Evolutionary conservation across 352 stramenopile genomes (phyloP).

Genomic region (Globisporangium mamillatum): DNA sequence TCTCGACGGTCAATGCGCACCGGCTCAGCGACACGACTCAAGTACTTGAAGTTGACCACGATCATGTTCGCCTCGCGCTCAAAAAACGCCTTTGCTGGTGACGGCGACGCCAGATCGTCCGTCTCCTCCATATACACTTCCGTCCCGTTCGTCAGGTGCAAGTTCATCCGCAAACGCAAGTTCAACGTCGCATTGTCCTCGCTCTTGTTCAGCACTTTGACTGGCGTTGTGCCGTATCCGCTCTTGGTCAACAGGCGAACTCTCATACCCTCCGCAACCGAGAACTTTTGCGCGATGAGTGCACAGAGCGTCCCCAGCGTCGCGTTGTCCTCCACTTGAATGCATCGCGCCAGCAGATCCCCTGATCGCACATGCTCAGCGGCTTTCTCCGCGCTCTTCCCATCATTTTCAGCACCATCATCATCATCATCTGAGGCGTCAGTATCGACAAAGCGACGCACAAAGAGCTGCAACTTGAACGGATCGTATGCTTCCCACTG

Average conservation of each 20-base stretch:
- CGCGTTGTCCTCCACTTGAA: slow-evolving; percentile 66
- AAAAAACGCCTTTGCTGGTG: slow-evolving; percentile 59
- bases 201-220: slow-evolving; percentile 64
- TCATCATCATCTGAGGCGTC: slow-evolving; percentile 19
- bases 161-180: slow-evolving; percentile 51
- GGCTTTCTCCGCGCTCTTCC: slow-evolving; percentile 12
- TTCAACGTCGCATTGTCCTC: slow-evolving; percentile 39
- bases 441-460: slow-evolving; percentile 53
- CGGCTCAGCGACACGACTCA: slow-evolving; percentile 34
- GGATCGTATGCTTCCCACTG: slow-evolving; percentile 65
- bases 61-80: slow-evolving; percentile 81
- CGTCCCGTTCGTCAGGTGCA: slow-evolving; percentile 63
- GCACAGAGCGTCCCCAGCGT: slow-evolving; percentile 48
- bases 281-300: slow-evolving; percentile 57
- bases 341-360: slow-evolving; percentile 43
- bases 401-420: background rate
- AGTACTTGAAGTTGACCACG: slow-evolving; percentile 68
- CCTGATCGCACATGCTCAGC: background rate
- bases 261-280: slow-evolving; percentile 28
- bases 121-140: slow-evolving; percentile 79
- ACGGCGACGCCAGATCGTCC: slow-evolving; percentile 37
- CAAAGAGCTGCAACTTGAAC: slow-evolving; percentile 67
- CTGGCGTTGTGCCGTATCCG: slow-evolving; percentile 57
- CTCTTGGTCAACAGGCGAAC: slow-evolving; percentile 73
- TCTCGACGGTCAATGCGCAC: slow-evolving; percentile 77